Conservation (phyloP, 495 filamentous ascomycete genomes). For the Rusavskia elegans region DNA sequence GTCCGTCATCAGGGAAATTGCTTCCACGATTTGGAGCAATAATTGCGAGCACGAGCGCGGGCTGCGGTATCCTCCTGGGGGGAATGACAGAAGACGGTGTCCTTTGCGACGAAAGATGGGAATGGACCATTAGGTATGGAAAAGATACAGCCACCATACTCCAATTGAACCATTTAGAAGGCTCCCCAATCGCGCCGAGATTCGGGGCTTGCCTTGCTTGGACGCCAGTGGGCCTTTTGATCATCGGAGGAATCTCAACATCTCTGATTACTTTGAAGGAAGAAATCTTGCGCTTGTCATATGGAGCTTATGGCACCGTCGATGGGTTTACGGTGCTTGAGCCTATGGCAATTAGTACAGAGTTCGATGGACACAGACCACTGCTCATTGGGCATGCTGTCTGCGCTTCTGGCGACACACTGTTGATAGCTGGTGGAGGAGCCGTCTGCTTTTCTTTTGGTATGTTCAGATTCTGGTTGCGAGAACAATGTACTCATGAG, state of each 20-base stretch:
- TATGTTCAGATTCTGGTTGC: constrained; percentile 52
- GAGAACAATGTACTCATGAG: constrained; percentile 17
- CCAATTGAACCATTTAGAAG: not conserved
- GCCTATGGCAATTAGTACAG: not conserved
- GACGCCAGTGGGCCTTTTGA: constrained; percentile 24
- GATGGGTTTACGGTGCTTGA: constrained; percentile 6
- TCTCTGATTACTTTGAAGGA: constrained; percentile 15
- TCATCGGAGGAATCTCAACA: constrained; percentile 26
- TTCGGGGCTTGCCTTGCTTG: constrained; percentile 26
- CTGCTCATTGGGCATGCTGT: constrained; percentile 51
- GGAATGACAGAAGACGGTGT: constrained; percentile 46
- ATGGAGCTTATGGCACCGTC: not conserved
- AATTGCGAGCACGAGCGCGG: constrained; percentile 22
- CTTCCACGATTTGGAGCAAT: constrained; percentile 45
- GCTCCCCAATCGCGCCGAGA: constrained; percentile 8
- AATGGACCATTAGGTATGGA: constrained; percentile 31
- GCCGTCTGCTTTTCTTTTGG: constrained; percentile 86
- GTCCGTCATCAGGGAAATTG: constrained; percentile 24
- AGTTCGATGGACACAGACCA: constrained; percentile 25
- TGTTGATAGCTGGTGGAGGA: constrained; percentile 61
- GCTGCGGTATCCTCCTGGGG: constrained; percentile 46
- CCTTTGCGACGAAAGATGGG: constrained; percentile 39
- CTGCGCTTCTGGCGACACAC: constrained; percentile 25
- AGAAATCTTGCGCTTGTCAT: constrained; percentile 24
- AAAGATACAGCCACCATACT: not conserved